Percentiles rank a stretch among this genome's conserved stretches.
These are phyloP conservation scores for Oldenlandia corymbosa DNA, from an alignment of 257 asterid genomes.

Conservation along the genomic window DNA sequence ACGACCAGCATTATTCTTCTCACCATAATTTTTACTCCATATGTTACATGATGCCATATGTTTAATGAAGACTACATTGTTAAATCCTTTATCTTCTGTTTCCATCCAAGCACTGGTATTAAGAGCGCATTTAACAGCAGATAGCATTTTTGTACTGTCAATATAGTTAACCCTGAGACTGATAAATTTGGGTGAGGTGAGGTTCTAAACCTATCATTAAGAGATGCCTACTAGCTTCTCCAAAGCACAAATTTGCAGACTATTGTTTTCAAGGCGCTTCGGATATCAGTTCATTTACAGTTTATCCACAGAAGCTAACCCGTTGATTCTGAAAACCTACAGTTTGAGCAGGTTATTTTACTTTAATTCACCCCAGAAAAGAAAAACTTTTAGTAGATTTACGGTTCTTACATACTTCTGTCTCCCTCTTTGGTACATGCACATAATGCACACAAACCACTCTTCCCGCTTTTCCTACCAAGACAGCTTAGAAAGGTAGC, in stretches of 20 bases:
- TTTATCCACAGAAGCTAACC: background rate
- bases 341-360: no score
- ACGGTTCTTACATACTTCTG: background rate
- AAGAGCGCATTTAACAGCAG: background rate
- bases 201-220: background rate
- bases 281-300: background rate
- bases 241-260: background rate
- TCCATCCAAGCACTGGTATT: background rate
- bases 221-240: background rate
- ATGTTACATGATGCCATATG: background rate
- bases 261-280: background rate
- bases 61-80: background rate
- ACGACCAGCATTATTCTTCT: background rate
- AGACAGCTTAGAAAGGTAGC: background rate
- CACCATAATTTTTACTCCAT: background rate
- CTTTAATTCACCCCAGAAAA: background rate
- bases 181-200: background rate
- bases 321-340: background rate
- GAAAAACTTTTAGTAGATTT: background rate
- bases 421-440: background rate
- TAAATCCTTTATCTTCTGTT: background rate
- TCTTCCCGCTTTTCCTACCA: background rate
- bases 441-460: background rate
- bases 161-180: background rate
- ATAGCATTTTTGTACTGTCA: background rate